Evolutionary conservation across 75 land plant genomes (phyloP).

Genomic region (Chamaecyparis obtusa): DNA sequence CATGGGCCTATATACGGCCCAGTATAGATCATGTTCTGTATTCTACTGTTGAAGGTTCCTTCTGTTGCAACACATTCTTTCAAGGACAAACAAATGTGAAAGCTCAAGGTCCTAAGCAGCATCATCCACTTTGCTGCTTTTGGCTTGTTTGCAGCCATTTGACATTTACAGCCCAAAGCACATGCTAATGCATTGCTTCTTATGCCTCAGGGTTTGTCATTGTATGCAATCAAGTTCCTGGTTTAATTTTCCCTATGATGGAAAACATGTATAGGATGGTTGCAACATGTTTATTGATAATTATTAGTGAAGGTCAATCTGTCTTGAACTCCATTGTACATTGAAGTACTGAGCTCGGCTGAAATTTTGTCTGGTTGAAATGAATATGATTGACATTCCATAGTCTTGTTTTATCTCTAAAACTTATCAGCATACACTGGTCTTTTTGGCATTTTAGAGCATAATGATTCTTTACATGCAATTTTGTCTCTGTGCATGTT

Average conservation of each 20-base stretch:
- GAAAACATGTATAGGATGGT: not conserved
- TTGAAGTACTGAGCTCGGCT: not conserved
- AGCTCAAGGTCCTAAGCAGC: not conserved
- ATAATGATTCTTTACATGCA: not conserved
- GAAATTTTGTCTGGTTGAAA: not conserved
- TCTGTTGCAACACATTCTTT: not conserved
- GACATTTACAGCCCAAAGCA: not conserved
- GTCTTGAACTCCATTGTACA: not conserved
- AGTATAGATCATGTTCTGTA: not conserved
- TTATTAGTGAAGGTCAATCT: not conserved
- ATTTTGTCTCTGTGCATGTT: not conserved
- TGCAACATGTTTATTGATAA: not conserved
- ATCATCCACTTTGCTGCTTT: not conserved
- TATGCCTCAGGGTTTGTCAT: not conserved
- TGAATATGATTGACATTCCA: not conserved
- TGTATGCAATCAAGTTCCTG: not conserved
- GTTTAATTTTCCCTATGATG: not conserved
- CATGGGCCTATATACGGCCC: not conserved
- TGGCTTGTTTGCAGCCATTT: not conserved
- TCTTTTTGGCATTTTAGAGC: not conserved
- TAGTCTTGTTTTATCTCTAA: not conserved
- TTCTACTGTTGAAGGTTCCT: not conserved
- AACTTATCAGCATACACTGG: not conserved
- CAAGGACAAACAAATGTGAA: not conserved
- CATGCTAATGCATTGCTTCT: not conserved